Conservation (phyloP, 1,284 basidiomycete species). For the Boletus holoroseus region DNA sequence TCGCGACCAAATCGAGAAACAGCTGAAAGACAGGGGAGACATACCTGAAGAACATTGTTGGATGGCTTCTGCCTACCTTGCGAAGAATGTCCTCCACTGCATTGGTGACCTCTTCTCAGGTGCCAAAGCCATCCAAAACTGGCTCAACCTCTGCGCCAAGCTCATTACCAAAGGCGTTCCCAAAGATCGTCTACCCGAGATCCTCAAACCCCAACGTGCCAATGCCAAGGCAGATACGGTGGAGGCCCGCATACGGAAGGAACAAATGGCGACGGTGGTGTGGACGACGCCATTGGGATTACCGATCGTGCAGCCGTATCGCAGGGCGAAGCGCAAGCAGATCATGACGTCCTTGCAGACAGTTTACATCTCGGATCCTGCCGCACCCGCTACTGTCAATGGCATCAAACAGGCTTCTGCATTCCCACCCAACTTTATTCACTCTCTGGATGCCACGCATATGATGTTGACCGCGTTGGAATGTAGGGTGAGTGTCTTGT, state of each 20-base stretch:
- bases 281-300: slow-evolving; percentile 96
- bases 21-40: slow-evolving; percentile 76
- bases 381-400: slow-evolving; percentile 76
- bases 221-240: slow-evolving; percentile 18
- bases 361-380: slow-evolving; percentile 91
- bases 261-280: slow-evolving; percentile 93
- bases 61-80: slow-evolving; percentile 77
- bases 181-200: slow-evolving; percentile 60
- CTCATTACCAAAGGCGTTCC: slow-evolving; percentile 89
- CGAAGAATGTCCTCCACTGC: slow-evolving; percentile 70
- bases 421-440: slow-evolving; percentile 99
- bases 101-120: slow-evolving; percentile 94
- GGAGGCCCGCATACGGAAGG: slow-evolving; percentile 56
- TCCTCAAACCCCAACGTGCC: slow-evolving; percentile 29
- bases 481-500: slow-evolving; percentile 56
- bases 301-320: slow-evolving; percentile 95
- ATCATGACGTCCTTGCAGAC: slow-evolving; percentile 83
- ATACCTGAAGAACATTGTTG: slow-evolving; percentile 73
- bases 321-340: slow-evolving; percentile 79
- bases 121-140: slow-evolving; percentile 87
- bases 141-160: slow-evolving; percentile 81
- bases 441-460: slow-evolving; percentile 96
- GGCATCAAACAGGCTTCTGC: slow-evolving; percentile 87
- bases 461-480: slow-evolving; percentile 98
- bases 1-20: slow-evolving; percentile 90